Evolutionary conservation across 2,329 filamentous ascomycete species (phyloP).

Genomic region (Coniosporium tulheliwenetii): DNA sequence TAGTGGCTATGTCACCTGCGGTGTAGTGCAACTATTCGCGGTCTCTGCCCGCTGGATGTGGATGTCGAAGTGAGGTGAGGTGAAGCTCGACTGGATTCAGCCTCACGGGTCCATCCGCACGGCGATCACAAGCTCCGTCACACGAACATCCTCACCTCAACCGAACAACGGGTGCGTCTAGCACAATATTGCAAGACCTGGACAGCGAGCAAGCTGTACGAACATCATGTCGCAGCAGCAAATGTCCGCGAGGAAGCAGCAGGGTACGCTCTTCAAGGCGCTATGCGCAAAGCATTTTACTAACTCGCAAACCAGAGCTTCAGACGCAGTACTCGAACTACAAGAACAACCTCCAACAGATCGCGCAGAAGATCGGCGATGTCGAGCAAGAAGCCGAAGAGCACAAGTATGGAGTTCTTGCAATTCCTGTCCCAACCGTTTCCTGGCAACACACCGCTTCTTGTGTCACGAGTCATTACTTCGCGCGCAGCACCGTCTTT

Average conservation of each 20-base stretch:
- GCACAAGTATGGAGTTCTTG: conserved; percentile 61
- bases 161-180: too few species aligned
- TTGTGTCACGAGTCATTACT: too few species aligned
- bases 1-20: too few species aligned
- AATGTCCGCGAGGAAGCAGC: conserved; percentile 53
- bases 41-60: too few species aligned
- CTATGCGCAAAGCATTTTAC: neutral
- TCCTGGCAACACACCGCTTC: conserved; percentile 8
- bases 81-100: neutral
- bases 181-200: too few species aligned
- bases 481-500: too few species aligned
- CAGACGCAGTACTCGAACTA: conserved; percentile 67
- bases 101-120: neutral
- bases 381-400: conserved; percentile 96
- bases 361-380: conserved; percentile 92
- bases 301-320: conserved; percentile 40
- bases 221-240: conserved; percentile 31
- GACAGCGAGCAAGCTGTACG: neutral
- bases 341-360: conserved; percentile 66
- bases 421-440: too few species aligned
- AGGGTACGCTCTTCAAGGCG: conserved; percentile 34
- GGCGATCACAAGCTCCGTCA: neutral
- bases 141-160: neutral
- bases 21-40: too few species aligned
- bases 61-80: conserved; percentile 4